Evolutionary conservation across 2,329 filamentous ascomycete genomes (phyloP).

Genomic region (Cladosporium sp.): DNA sequence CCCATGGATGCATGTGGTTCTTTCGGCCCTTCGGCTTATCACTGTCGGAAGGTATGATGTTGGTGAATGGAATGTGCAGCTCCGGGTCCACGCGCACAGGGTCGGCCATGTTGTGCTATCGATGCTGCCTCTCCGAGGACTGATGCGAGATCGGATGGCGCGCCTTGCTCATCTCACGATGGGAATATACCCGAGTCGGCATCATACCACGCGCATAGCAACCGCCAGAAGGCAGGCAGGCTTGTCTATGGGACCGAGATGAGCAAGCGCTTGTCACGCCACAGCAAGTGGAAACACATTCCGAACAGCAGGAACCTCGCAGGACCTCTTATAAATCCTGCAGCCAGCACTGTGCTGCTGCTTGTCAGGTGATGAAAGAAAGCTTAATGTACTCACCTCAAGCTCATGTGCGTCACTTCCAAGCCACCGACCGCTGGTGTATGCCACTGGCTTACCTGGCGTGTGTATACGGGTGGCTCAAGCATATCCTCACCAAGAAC

Average conservation of each 20-base stretch:
- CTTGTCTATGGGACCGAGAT: not conserved
- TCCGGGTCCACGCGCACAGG: constrained; percentile 1
- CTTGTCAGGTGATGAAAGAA: not conserved
- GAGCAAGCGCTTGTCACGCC: not conserved
- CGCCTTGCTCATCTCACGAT: not conserved
- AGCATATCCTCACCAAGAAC: not conserved
- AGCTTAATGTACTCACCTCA: not conserved
- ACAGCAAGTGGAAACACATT: not conserved
- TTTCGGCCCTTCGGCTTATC: not conserved
- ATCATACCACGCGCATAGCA: constrained; percentile 4
- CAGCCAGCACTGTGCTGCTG: not conserved
- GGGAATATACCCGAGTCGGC: constrained; percentile 10
- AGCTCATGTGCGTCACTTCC: not conserved
- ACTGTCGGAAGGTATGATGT: constrained; percentile 4
- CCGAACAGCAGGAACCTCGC: not conserved
- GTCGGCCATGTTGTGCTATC: not conserved
- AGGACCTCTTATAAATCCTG: not conserved
- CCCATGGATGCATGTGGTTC: constrained; percentile 22
- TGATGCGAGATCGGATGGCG: not conserved
- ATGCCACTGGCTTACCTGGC: not conserved
- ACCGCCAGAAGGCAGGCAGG: not conserved
- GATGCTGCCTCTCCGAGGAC: not conserved
- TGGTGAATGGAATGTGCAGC: not conserved
- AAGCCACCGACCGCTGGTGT: not conserved
- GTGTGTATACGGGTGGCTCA: not conserved